Base-by-base conservation (phyloP, 345 rosid genomes). In the Passiflora organensis region DNA sequence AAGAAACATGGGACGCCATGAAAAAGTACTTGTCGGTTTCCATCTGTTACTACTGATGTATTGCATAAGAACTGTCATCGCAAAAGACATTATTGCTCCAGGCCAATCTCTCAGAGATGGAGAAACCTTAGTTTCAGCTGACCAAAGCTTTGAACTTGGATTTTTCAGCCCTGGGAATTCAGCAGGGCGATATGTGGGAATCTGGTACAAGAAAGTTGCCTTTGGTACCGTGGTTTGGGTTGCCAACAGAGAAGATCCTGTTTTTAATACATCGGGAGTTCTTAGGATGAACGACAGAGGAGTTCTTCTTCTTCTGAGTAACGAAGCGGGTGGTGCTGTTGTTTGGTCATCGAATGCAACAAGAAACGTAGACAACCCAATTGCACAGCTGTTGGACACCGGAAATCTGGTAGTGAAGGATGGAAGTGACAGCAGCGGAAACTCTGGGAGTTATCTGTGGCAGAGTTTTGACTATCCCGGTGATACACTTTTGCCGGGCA, bases 331-430 rank as follows among this genome's bases (percentile, higher is more conserved):
- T 5, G 47, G 58, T 13, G 13, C 18, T 11, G 22, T 60, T 14
- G 43, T 68, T 14, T 68, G 73, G 69, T 67, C 65, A 9, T 38
- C 73, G 14, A 63, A 63, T 16, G 50, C 38, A 16, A 34, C 62
- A 1, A 58, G 43, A 20, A 10, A 8, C 28, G 56, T n/a, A 0
- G 22, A 17, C 20, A n/a, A 10, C 6, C 61, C 60, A 2, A 52
- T 50, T 14, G 57, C 38, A 1, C 28, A 58, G 65, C 68, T 66
- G 0, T 21, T 58, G 45, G 62, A 66, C 15, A 32, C 58, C 0
- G 76, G 76, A 14, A 67, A 72, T 39, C 32, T 67, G 51, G 63
- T 64, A 0, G 56, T 67, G 20, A 54, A 46, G 19, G 55, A 56
- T 15, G 59, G n/a, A 24, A 52, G 22, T 37, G 44, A n/a, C n/a